phyloP scores from a whole-genome alignment of 768 basidiomycete genomes.

The Lyophyllum semitale region DNA sequence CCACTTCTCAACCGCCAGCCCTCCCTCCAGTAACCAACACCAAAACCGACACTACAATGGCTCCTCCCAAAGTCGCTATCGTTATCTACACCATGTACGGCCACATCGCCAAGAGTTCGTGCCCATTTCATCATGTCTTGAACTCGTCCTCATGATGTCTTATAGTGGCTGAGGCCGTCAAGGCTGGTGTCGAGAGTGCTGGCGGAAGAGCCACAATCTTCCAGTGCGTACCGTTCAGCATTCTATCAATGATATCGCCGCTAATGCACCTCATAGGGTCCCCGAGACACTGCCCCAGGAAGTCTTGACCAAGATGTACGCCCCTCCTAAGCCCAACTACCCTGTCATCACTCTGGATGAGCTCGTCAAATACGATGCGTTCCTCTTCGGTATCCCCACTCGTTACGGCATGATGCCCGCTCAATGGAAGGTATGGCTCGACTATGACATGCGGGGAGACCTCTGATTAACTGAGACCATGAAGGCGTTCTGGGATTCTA shows the following conservation, averaged over 20 bases:
- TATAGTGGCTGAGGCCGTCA: slow-evolving; percentile 62
- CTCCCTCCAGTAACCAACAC: slow-evolving; percentile 17
- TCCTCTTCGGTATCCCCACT: slow-evolving; percentile 76
- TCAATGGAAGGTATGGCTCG: slow-evolving; percentile 66
- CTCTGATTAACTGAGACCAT: not conserved
- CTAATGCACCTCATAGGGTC: slow-evolving; percentile 45
- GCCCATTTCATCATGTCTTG: not conserved
- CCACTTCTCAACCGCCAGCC: slow-evolving; percentile 11
- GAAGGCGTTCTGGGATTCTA: slow-evolving; percentile 79
- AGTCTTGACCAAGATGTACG: slow-evolving; percentile 67
- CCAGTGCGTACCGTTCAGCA: slow-evolving; percentile 42
- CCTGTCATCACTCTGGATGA: slow-evolving; percentile 60
- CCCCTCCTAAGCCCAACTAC: slow-evolving; percentile 70
- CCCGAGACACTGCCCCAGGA: slow-evolving; percentile 77
- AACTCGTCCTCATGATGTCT: not conserved
- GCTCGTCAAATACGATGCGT: slow-evolving; percentile 66
- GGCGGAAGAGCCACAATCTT: slow-evolving; percentile 55
- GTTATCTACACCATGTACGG: slow-evolving; percentile 76
- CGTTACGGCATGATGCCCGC: slow-evolving; percentile 81
- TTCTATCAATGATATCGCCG: not conserved
- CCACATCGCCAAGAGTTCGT: slow-evolving; percentile 68
- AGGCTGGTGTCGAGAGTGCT: slow-evolving; percentile 45
- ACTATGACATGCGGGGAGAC: not conserved
- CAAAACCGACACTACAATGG: slow-evolving; percentile 30
- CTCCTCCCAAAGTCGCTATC: slow-evolving; percentile 63